Evolutionary conservation across 108 stramenopile genomes (phyloP), one percentile per base, ranked within the genome.

Genomic region (Cyclotella cryptica): DNA sequence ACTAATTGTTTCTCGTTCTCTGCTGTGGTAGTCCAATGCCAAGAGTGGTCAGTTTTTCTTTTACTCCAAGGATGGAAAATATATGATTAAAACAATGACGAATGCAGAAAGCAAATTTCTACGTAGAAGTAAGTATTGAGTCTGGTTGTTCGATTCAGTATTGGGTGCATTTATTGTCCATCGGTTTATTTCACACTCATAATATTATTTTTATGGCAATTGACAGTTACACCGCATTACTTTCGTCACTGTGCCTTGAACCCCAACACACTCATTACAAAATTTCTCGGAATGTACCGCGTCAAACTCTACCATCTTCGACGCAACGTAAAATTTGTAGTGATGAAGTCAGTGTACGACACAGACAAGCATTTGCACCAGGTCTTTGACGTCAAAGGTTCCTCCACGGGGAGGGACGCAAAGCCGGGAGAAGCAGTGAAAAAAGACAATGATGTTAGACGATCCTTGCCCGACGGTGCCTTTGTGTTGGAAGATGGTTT

Each of bases 41-140:
- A 98, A 98, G 80, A 92, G 90, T 74, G 98, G 98, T 17, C 98
- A 98, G 71, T 99, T 98, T 77, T 98, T 99, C 84, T 99, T 99
- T 79, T 99, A 98, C 68, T 97, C 97, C 10, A 96, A 96, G 79
- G 99, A 99, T 81, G 99, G 98, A 59, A 91, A 89, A 64, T 98
- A 93, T 68, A 96, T 98, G 96, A 97, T 98, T 85, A 98, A 97
- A 81, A 97, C 97, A 41, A 97, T 98, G 97, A 98, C 97, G 9
- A 94, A 98, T 72, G 92, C 92, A 18, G 99, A 99, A 81, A 95
- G 91, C 63, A 98, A 97, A 87, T 98, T 98, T 71, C 83, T 98
- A 66, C 89, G 92, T 60, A 71, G 92, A 71, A 94, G 61, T 63
- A 41, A 63, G 61, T 5, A 2, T 11, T 19, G 1, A 40, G 14